Evolutionary conservation across 331 rosid species (phyloP), one percentile per base, ranked within the genome.

Genomic region (Telfairia occidentalis): DNA sequence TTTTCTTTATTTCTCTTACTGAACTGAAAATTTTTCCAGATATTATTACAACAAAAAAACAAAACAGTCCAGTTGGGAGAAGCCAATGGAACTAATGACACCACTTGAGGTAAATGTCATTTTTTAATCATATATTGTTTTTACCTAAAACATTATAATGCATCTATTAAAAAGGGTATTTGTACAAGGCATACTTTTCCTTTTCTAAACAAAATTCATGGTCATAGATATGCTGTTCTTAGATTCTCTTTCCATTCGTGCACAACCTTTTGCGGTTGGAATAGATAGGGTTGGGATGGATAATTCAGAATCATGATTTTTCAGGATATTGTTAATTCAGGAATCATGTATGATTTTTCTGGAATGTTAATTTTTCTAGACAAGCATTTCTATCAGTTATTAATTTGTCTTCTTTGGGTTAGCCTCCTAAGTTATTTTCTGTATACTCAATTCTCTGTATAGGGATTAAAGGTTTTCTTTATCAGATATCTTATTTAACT

Each of bases 31-130:
- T 71, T 82, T 73, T 45, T 28, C 45, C 86, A 95, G 99, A 77
- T 95, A 95, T 82, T 92, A 95, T 83, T 92, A 92, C 90, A 95
- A 95, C 85, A 92, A 84, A 85, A 92, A 85, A 83, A 87, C 97
- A 21, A 90, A 86, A 77, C 97, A 92, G 78, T 92, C 99, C 72
- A 89, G 91, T 82, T 95, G 99, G 99, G 99, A 95, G 81, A 95
- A 95, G 82, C 99, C 99, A 66, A 60, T 89, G 76, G 99, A 95
- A 48, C 84, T 95, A 80, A 95, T 95, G 99, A 88, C 99, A 30
- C 97, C 99, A 13, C 76, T 92, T 60, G 99, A 95, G 99, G 99
- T 95, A 90, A 83, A 87, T 76, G 81, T 24, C 32, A 32, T 59
- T n/a, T 76, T 30, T 73, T 75, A 30, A 19, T 61, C 48, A 64